Percentiles rank a stretch among this genome's conserved stretches.
Evolutionary conservation across 768 basidiomycete genomes (phyloP).

Genomic region (Suillus hirtellus): DNA sequence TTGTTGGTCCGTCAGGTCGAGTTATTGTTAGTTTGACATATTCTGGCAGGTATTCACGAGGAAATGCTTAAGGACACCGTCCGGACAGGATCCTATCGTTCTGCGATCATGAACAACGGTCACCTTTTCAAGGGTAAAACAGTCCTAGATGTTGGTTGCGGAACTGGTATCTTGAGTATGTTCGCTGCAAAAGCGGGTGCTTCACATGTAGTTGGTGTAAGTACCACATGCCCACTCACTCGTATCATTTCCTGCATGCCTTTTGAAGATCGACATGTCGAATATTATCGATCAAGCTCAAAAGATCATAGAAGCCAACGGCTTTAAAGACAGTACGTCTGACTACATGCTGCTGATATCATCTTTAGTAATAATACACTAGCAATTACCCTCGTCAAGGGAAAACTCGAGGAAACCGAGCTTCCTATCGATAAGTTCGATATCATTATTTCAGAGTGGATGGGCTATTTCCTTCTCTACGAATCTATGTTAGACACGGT

Average conservation of each 20-base stretch:
- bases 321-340: conserved; percentile 88
- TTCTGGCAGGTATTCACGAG: conserved; percentile 83
- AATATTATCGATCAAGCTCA: conserved; percentile 99
- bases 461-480: conserved; percentile 99
- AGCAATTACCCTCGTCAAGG: conserved; percentile 96
- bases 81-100: conserved; percentile 92
- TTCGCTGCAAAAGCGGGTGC: conserved; percentile 97
- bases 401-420: conserved; percentile 92
- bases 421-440: conserved; percentile 92
- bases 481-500: conserved; percentile 99
- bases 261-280: conserved; percentile 92
- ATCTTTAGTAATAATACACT: conserved; percentile 14
- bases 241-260: conserved; percentile 15
- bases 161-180: conserved; percentile 97
- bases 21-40: conserved; percentile 3
- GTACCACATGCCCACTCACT: conserved; percentile 28
- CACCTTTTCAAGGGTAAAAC: conserved; percentile 97
- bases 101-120: conserved; percentile 90
- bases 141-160: conserved; percentile 97
- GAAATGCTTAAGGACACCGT: conserved; percentile 99
- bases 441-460: conserved; percentile 99
- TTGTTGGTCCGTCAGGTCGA: conserved; percentile 23
- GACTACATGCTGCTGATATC: conserved; percentile 2
- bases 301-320: conserved; percentile 95
- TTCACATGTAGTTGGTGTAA: conserved; percentile 87